These are phyloP conservation scores for Apiospora saccharicola DNA, from an alignment of 2,329 filamentous ascomycete species.

Conservation along the genomic window DNA sequence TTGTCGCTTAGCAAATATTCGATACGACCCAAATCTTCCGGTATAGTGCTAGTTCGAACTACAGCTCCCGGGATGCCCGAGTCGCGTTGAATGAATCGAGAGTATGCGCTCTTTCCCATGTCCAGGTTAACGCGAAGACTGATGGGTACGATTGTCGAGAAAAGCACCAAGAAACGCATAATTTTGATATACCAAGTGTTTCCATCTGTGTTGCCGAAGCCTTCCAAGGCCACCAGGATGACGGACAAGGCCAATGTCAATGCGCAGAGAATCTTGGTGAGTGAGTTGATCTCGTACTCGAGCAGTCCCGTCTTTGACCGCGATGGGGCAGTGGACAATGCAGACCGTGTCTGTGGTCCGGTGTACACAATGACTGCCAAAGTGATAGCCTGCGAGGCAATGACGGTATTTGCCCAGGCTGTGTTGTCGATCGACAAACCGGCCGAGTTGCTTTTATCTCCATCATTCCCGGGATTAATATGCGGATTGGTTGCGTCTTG, in stretches of 20 bases:
- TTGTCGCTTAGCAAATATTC: constrained; percentile 98
- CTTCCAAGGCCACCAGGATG: constrained; percentile 85
- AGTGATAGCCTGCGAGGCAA: constrained; percentile 90
- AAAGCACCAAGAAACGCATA: constrained; percentile 96
- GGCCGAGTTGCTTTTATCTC: constrained; percentile 61
- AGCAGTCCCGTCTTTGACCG: constrained; percentile 93
- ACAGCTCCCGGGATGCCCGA: constrained; percentile 89
- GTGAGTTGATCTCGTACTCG: constrained; percentile 94
- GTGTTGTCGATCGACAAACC: constrained; percentile 95
- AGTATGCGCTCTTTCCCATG: constrained; percentile 96
- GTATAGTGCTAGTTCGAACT: constrained; percentile 95
- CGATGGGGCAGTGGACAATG: constrained; percentile 89
- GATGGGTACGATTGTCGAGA: constrained; percentile 99
- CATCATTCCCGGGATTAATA: constrained; percentile 42
- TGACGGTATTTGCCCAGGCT: constrained; percentile 97
- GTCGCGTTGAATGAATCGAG: constrained; percentile 92
- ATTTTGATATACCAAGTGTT: constrained; percentile 94
- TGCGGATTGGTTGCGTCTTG: constrained; percentile 55
- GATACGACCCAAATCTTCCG: constrained; percentile 92
- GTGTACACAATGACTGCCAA: constrained; percentile 94
- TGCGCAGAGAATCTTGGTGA: constrained; percentile 94
- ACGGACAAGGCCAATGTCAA: constrained; percentile 88
- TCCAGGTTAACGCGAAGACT: constrained; percentile 96
- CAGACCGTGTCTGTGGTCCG: constrained; percentile 90
- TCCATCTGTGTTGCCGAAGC: constrained; percentile 72